Evolutionary conservation across 176 grass and related monocot species (phyloP), one percentile per base, ranked within the genome.

Genomic region (Bothriochloa decipiens): DNA sequence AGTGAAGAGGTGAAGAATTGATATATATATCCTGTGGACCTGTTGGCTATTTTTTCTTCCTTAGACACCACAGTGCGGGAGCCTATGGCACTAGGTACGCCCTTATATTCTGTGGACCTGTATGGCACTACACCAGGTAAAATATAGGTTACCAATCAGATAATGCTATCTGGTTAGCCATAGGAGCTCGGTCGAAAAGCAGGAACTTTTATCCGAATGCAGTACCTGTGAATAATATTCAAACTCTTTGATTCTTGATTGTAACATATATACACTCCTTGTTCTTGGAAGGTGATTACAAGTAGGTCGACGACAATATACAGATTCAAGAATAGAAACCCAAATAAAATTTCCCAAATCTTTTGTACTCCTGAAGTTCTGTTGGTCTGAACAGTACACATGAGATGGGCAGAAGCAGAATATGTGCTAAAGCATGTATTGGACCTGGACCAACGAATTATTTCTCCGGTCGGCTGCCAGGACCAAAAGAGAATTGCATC

Each of bases 381-480:
- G 42, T 71, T 76, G n/a, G 61, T 50, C 42, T 85, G 41, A 72
- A 76, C 78, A 70, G 28, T 29, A 25, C 70, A 85, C 37, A 26
- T 29, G 69, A 81, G 70, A 70, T 75, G 46, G 62, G 70, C 20
- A 50, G 87, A 75, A 81, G 62, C 7, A 49, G 87, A 85, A 85
- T 85, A 89, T 85, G 77, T 89, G 40, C 87, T 53, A 70, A 75
- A 85, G 77, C 70, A 76, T 70, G 70, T 70, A 82, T 20, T 68
- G 22, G 17, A 52, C 64, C 32, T 53, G 77, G 82, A 81, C 87
- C 70, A 70, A 68, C 27, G 64, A 81, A 85, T 81, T 76, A 13
- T 52, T 89, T 74, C 70, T 41, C 12, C 5, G 5, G 63, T 68
- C 20, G 39, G 77, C 42, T 42, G 88, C 78, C 26, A 82, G 78